Base-by-base conservation (phyloP, 345 rosid species). In the Eucalyptus fibrosa region DNA sequence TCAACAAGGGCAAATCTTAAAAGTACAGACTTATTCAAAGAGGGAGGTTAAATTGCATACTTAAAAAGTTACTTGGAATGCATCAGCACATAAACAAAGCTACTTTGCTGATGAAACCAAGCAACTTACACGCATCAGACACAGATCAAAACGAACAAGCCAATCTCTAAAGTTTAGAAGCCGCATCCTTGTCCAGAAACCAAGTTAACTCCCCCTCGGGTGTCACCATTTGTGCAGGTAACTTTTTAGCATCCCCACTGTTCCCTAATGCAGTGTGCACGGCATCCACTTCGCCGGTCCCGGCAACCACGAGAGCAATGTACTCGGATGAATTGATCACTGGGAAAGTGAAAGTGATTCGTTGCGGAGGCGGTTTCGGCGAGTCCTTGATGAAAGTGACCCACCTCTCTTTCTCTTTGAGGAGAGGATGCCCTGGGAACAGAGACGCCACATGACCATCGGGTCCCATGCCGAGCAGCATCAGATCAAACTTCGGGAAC, bases 391-490 rank as follows among this genome's bases (percentile, higher is more conserved):
- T 93, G 92, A 87, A 94, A 87, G 96, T 90, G 47, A 96, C 97
- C 99, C 99, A 97, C 89, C 93, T 97, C 93, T 94, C 86, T 4
- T 87, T 94, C 94, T 97, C 98, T 13, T 92, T 88, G 53, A 95
- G 87, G 34, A 97, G 96, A 44, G 91, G 92, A 82, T 97, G 98
- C 59, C 97, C 97, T 0, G 98, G 99, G 90, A 97, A 97, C 10
- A 96, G 90, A 2, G 99, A 97, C 11, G 99, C 99, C 16, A 97
- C 93, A 4, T 97, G 99, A 18, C 99, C 99, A 90, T 97, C 99
- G 11, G 99, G 97, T 2, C 99, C 99, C 97, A 96, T 94, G 42
- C 99, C 99, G 1, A 97, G 92, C 90, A 96, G 97, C 94, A 94
- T 93, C 88, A 96, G 93, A 92, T 97, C 99, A 40, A 97, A 97